Evolutionary conservation across 169 alveolate genomes (phyloP).

Genomic region (Fabrea salina): DNA sequence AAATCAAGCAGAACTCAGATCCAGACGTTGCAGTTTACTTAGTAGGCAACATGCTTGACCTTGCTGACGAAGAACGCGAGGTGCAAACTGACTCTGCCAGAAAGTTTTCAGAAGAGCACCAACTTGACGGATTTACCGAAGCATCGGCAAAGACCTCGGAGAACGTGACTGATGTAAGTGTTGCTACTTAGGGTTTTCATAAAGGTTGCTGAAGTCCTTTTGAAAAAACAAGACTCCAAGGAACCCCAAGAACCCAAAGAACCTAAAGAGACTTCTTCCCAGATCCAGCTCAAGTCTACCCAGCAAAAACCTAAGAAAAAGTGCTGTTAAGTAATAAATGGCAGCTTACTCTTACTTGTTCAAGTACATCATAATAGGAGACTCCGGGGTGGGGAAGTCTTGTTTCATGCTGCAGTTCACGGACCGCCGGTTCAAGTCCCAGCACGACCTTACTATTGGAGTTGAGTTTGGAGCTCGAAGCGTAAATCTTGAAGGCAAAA

Average conservation of each 20-base stretch:
- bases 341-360: conserved; percentile 91
- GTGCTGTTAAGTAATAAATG: conserved; percentile 49
- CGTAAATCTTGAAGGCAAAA: conserved; percentile 83
- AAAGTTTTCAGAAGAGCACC: background rate
- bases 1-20: conserved; percentile 37
- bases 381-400: conserved; percentile 97
- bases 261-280: background rate
- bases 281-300: background rate
- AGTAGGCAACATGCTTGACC: conserved; percentile 39
- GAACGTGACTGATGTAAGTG: conserved; percentile 29
- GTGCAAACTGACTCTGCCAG: conserved; percentile 9
- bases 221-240: background rate
- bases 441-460: conserved; percentile 96
- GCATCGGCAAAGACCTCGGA: conserved; percentile 33
- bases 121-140: conserved; percentile 24
- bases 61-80: conserved; percentile 20
- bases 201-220: conserved; percentile 8
- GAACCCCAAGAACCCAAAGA: background rate
- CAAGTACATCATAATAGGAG: conserved; percentile 96
- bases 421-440: conserved; percentile 91
- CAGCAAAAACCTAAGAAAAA: background rate
- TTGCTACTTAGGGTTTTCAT: conserved; percentile 18
- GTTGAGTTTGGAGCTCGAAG: conserved; percentile 95
- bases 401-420: conserved; percentile 94
- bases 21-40: conserved; percentile 29